Evolutionary conservation across 805 yeast species (phyloP).

Genomic region (Hanseniaspora vineae): DNA sequence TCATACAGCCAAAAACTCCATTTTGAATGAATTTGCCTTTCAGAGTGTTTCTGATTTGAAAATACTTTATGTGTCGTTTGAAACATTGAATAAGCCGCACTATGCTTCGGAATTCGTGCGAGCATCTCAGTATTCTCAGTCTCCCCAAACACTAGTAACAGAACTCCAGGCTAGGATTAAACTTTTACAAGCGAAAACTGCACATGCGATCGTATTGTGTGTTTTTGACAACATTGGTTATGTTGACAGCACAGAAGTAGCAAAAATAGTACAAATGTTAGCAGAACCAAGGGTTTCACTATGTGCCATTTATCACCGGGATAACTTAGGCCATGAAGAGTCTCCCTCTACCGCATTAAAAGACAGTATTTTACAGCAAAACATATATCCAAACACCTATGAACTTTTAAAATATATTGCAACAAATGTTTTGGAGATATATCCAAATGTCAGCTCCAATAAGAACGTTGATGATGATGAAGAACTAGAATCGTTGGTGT

Average conservation of each 20-base stretch:
- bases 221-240: slow-evolving; percentile 61
- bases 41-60: slow-evolving; percentile 32
- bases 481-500: slow-evolving; percentile 27
- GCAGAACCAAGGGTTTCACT: slow-evolving; percentile 34
- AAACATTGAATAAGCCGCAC: slow-evolving; percentile 41
- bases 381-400: slow-evolving; percentile 42
- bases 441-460: slow-evolving; percentile 26
- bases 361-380: slow-evolving; percentile 2
- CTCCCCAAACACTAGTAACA: neutral
- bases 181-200: slow-evolving; percentile 12
- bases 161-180: slow-evolving; percentile 5
- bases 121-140: slow-evolving; percentile 20
- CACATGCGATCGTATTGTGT: slow-evolving; percentile 28
- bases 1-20: slow-evolving; percentile 43
- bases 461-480: slow-evolving; percentile 32
- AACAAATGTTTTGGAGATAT: slow-evolving; percentile 52
- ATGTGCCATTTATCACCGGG: slow-evolving; percentile 35
- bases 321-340: slow-evolving; percentile 24
- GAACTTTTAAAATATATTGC: slow-evolving; percentile 57
- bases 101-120: slow-evolving; percentile 38
- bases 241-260: slow-evolving; percentile 32
- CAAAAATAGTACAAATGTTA: slow-evolving; percentile 37
- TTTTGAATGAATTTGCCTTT: slow-evolving; percentile 46
- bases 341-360: neutral
- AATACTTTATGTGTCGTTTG: slow-evolving; percentile 40